These are phyloP conservation scores for Flaveria sonorensis DNA, from an alignment of 129 eudicot genomes.

Conservation along the genomic window DNA sequence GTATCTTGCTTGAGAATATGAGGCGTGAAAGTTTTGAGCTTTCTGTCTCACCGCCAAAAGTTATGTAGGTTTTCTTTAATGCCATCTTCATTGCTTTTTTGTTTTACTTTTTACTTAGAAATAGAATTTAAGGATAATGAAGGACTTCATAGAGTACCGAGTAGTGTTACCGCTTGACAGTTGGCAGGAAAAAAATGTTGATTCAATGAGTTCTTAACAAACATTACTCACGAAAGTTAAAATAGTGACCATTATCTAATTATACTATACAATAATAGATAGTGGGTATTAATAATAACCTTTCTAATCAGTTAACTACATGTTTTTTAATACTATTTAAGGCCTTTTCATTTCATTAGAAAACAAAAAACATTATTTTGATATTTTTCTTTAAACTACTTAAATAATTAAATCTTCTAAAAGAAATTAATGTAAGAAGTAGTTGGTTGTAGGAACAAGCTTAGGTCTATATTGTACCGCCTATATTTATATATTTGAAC, in stretches of 20 bases:
- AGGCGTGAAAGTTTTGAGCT: conserved; percentile 99
- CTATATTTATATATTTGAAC: background rate
- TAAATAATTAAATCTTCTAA: background rate
- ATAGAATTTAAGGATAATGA: background rate
- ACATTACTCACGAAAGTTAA: no score
- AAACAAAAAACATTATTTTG: background rate
- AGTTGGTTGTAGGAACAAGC: background rate
- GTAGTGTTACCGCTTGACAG: background rate
- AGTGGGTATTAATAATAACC: no score
- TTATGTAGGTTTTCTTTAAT: conserved; percentile 62
- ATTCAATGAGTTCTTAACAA: background rate
- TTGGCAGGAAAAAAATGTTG: background rate
- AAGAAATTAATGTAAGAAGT: background rate
- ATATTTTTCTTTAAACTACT: background rate
- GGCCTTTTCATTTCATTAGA: background rate
- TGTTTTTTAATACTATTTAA: background rate
- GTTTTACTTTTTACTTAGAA: background rate
- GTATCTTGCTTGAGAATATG: conserved; percentile 97
- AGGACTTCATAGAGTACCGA: background rate
- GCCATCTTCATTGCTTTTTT: background rate
- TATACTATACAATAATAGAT: no score
- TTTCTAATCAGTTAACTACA: background rate
- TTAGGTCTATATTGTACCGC: background rate
- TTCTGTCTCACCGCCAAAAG: conserved; percentile 96
- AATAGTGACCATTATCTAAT: no score